These are phyloP conservation scores for Calvatia gigantea DNA, from an alignment of 768 basidiomycete species.

Conservation along the genomic window DNA sequence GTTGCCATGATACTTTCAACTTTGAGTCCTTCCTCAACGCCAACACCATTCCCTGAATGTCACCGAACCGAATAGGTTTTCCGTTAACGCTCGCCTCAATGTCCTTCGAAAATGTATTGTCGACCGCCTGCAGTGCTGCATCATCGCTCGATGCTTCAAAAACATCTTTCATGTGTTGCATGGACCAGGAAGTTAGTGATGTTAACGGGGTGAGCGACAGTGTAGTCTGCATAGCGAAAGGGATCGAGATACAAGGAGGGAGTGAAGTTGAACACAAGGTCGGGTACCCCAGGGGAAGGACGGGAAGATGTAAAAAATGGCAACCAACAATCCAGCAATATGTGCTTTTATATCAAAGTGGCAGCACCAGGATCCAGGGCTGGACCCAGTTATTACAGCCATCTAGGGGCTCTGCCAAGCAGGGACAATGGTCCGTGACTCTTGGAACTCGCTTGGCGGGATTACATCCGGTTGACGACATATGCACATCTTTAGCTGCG, in stretches of 20 bases:
- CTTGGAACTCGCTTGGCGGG: not conserved
- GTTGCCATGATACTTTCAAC: constrained; percentile 9
- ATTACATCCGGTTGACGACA: constrained; percentile 9
- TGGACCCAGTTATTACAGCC: not conserved
- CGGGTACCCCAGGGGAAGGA: not conserved
- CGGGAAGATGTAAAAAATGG: not conserved
- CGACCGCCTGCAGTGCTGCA: constrained; percentile 9
- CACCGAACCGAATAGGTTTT: constrained; percentile 1
- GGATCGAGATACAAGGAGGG: not conserved
- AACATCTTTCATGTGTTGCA: constrained; percentile 8
- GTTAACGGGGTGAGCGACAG: not conserved
- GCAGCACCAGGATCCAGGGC: not conserved
- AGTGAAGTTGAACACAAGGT: not conserved
- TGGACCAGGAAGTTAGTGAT: constrained; percentile 14
- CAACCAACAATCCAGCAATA: not conserved
- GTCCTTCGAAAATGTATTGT: constrained; percentile 4
- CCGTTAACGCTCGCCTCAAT: constrained; percentile 13
- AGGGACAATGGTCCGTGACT: not conserved
- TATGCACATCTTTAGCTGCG: constrained; percentile 1
- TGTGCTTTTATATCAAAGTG: not conserved
- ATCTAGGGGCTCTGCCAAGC: not conserved
- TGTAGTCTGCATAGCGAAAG: not conserved
- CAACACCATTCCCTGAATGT: constrained; percentile 12
- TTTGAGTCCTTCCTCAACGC: constrained; percentile 8
- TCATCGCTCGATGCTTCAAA: constrained; percentile 15